A percentile compares a stretch with the other conserved stretches of the same genome.
phyloP scores from a whole-genome alignment of 495 filamentous ascomycete species.

The Penicillium alfredii region DNA sequence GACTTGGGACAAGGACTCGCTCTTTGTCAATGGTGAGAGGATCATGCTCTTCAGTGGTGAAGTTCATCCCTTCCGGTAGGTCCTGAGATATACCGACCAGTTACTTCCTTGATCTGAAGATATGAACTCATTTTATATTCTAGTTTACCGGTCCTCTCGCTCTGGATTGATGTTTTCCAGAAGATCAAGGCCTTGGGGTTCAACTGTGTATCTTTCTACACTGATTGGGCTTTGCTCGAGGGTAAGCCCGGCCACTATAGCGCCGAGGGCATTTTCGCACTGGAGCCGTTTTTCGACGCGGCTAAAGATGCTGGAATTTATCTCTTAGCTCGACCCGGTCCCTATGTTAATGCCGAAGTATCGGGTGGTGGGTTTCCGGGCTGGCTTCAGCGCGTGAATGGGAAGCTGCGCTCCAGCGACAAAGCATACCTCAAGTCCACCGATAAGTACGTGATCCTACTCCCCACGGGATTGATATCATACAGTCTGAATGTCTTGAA shows the following conservation, averaged over 20 bases:
- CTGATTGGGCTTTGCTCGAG: constrained; percentile 76
- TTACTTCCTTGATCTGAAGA: too few species aligned
- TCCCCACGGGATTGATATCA: too few species aligned
- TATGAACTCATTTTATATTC: too few species aligned
- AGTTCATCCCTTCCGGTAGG: constrained; percentile 60
- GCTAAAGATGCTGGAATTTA: constrained; percentile 66
- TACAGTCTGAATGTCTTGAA: too few species aligned
- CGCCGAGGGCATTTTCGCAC: constrained; percentile 62
- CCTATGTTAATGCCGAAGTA: constrained; percentile 63
- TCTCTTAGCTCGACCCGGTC: constrained; percentile 65
- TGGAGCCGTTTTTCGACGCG: constrained; percentile 67
- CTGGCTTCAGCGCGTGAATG: constrained; percentile 60
- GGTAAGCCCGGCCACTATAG: constrained; percentile 62
- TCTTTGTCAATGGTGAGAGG: constrained; percentile 66
- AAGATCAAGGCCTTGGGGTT: constrained; percentile 76
- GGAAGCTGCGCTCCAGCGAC: constrained; percentile 52
- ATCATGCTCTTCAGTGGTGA: constrained; percentile 70
- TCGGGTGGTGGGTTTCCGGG: constrained; percentile 60
- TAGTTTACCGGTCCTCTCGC: constrained; percentile 65
- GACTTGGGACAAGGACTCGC: constrained; percentile 70
- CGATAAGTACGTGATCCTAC: constrained; percentile 44
- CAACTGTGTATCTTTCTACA: constrained; percentile 70
- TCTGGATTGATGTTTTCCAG: constrained; percentile 72
- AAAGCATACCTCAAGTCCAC: constrained; percentile 60
- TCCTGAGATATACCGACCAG: too few species aligned